Evolutionary conservation across 352 stramenopile species (phyloP), one percentile per base, ranked within the genome.

Genomic region (Blastocystis sp.): DNA sequence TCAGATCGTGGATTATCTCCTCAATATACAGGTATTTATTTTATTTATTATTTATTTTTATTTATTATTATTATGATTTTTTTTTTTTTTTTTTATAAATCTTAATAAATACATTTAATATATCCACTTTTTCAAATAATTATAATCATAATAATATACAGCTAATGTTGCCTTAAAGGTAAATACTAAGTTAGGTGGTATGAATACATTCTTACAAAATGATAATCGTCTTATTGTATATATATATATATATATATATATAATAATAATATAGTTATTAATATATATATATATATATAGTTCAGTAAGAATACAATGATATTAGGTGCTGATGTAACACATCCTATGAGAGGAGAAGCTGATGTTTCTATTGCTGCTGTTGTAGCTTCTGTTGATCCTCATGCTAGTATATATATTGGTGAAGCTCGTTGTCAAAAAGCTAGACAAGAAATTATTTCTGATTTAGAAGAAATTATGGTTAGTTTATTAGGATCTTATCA

Each of bases 1-100:
- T 57, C 71, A 71, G 46, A 78, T 73, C 18, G 55, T 71, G 10
- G 71, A 78, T 65, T 81, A 81, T 42, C 77, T 80, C 21, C 68
- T 66, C 13, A 84, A 84, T 45, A 75, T 83, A n/a, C n/a, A n/a
- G n/a, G n/a, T n/a, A n/a, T n/a, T n/a, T n/a, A n/a, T n/a, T n/a
- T n/a, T n/a, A n/a, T n/a, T n/a, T n/a, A n/a, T n/a, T n/a, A n/a
- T n/a, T n/a, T n/a, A n/a, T n/a, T n/a, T n/a, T n/a, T n/a, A n/a
- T n/a, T n/a, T n/a, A n/a, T n/a, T n/a, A n/a, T n/a, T n/a, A n/a
- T n/a, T n/a, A n/a, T n/a, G n/a, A n/a, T n/a, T n/a, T n/a, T n/a
- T n/a, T n/a, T n/a, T n/a, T n/a, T n/a, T n/a, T n/a, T n/a, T n/a
- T n/a, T n/a, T n/a, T n/a, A n/a, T n/a, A n/a, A n/a, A n/a, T n/a